Base-by-base conservation (phyloP, 2,329 filamentous ascomycete genomes). In the Diaporthe sp. region DNA sequence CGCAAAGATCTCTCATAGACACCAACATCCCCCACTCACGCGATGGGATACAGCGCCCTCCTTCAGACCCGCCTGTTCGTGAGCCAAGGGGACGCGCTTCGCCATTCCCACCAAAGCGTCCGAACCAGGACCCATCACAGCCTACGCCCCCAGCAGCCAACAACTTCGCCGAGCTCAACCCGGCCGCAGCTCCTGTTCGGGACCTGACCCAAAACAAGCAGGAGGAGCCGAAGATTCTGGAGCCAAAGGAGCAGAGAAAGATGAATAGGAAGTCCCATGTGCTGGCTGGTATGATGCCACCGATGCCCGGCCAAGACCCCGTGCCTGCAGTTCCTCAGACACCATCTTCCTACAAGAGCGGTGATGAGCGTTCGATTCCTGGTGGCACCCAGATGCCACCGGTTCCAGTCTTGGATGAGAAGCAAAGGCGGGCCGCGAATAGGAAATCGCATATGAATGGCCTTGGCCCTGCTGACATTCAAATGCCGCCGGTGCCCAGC, bases 191-290 rank as follows among this genome's bases (percentile, higher is more conserved):
- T 55, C n/a, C 46, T 73, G 13, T 57, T 42, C 57, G 46, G 9
- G 39, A 61, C 25, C 12, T 53, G 46, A 55, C 19, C 2, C 34
- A 9, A 46, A 46, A 73, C 31, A 39, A 55, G 46, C 46, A 39
- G 37, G 22, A 62, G n/a, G 44, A 62, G 28, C n/a, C 37, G 13
- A 31, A 31, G 34, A 53, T 72, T 15, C 57, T 58, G 44, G 71
- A 53, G 44, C 25, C n/a, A 31, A 53, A 55, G 12, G 25, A 46
- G n/a, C 25, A n/a, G 34, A 65, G 37, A 37, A 73, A 57, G 60
- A n/a, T n/a, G 58, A 73, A 73, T 25, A 73, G 71, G 31, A 65
- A 73, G 28, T 73, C 71, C 5, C 71, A 42, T 7, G 37, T 73
- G 19, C 25, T 55, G 1, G 44, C 46, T 17, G 58, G 71, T 28